These are phyloP conservation scores for Poterioochromonas sp. DNA, from an alignment of 352 stramenopile species.

Conservation along the genomic window DNA sequence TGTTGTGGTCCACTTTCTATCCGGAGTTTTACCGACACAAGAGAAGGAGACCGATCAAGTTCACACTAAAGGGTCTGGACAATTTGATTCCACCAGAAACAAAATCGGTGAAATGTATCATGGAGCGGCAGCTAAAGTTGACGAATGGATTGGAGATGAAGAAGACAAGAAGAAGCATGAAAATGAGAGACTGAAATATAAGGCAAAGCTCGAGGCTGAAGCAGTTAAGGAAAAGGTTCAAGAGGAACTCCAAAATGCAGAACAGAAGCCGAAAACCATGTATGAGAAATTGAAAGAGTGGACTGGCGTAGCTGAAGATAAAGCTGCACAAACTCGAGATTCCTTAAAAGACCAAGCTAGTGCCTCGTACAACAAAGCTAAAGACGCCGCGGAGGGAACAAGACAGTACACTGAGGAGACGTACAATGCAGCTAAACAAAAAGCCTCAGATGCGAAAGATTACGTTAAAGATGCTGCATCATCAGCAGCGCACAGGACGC, in stretches of 20 bases:
- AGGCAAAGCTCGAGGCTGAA: background rate
- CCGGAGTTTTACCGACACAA: background rate
- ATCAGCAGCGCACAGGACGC: background rate
- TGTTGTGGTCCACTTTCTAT: background rate
- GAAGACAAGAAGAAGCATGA: background rate
- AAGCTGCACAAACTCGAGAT: background rate
- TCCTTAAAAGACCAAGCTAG: background rate
- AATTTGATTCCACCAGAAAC: background rate
- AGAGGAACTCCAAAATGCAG: background rate
- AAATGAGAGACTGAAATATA: background rate
- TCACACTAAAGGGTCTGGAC: background rate
- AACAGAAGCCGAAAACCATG: background rate
- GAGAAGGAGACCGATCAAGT: background rate
- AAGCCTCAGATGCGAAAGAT: background rate
- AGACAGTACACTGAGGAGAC: background rate
- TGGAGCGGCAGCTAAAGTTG: background rate
- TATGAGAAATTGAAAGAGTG: slow-evolving; percentile 18
- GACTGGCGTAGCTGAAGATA: background rate
- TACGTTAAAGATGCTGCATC: background rate
- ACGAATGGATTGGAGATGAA: slow-evolving; percentile 4
- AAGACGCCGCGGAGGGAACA: background rate
- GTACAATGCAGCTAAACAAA: background rate
- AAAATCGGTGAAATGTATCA: background rate
- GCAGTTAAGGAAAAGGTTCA: background rate
- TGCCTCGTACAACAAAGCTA: background rate